Percentiles rank a stretch among this genome's conserved stretches.
phyloP scores from a whole-genome alignment of 495 filamentous ascomycete genomes.

The Talaromyces thailandensis region DNA sequence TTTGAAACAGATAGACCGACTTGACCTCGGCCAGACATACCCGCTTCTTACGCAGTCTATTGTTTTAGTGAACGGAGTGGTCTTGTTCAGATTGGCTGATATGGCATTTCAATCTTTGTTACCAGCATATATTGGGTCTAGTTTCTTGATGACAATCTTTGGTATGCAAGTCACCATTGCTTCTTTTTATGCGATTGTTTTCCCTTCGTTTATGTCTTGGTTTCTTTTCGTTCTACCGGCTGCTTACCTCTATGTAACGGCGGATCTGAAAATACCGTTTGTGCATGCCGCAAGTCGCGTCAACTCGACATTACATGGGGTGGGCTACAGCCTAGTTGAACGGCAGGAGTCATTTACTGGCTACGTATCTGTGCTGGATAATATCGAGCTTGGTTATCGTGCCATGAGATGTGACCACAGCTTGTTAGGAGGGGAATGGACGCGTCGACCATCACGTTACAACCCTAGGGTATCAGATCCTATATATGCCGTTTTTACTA shows the following conservation, averaged over 20 bases:
- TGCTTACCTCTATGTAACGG: conserved; percentile 56
- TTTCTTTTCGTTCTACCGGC: conserved; percentile 57
- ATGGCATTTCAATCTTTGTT: conserved; percentile 29
- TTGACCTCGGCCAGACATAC: conserved; percentile 47
- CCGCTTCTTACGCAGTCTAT: conserved; percentile 45
- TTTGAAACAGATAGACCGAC: conserved; percentile 50
- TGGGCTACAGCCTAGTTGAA: conserved; percentile 54
- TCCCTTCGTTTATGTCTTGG: conserved; percentile 50
- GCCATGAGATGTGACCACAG: conserved; percentile 92
- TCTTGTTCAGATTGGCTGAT: conserved; percentile 43
- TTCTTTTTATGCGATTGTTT: conserved; percentile 50
- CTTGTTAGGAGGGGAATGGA: conserved; percentile 91
- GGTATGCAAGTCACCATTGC: conserved; percentile 62
- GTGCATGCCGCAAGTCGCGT: conserved; percentile 40
- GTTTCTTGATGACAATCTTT: conserved; percentile 55
- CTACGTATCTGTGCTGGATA: conserved; percentile 85
- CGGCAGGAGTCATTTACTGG: conserved; percentile 79
- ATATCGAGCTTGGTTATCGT: conserved; percentile 56
- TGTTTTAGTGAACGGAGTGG: conserved; percentile 53
- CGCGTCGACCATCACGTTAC: conserved; percentile 20
- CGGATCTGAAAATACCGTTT: conserved; percentile 63
- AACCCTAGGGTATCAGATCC: conserved; percentile 60
- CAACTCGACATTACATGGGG: conserved; percentile 50
- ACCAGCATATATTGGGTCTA: conserved; percentile 43
- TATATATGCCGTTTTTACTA: conserved; percentile 86